A percentile compares a stretch with the other conserved stretches of the same genome.
These are phyloP conservation scores for Gloeopeniophorella convolvens DNA, from an alignment of 768 basidiomycete species.

Conservation along the genomic window DNA sequence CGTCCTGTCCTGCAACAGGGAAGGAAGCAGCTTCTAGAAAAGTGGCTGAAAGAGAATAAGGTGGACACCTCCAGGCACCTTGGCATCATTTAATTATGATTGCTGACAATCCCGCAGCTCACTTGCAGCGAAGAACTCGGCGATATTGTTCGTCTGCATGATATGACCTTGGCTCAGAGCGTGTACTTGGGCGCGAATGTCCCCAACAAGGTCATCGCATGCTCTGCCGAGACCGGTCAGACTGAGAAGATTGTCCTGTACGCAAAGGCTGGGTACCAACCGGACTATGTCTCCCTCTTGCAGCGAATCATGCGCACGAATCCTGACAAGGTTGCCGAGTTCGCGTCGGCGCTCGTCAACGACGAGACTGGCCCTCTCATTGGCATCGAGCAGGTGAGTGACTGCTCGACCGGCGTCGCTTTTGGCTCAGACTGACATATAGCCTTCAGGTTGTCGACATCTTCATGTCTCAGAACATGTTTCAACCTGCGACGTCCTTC, in stretches of 20 bases:
- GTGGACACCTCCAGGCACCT: too few species aligned
- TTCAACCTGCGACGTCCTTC: constrained; percentile 97
- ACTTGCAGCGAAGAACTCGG: constrained; percentile 98
- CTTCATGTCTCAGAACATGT: constrained; percentile 99
- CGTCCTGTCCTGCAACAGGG: constrained; percentile 93
- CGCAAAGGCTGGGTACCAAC: constrained; percentile 86
- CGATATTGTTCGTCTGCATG: constrained; percentile 87
- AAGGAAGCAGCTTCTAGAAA: constrained; percentile 95
- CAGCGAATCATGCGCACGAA: constrained; percentile 95
- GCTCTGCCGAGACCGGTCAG: constrained; percentile 97
- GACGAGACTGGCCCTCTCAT: constrained; percentile 91
- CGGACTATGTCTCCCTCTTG: constrained; percentile 85
- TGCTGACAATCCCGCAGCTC: constrained; percentile 45
- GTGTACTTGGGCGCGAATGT: constrained; percentile 96
- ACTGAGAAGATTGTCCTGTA: constrained; percentile 97
- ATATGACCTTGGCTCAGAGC: constrained; percentile 94
- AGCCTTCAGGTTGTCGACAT: constrained; percentile 93
- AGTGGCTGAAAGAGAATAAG: constrained; percentile 99
- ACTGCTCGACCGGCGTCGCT: neutral
- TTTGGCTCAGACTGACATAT: constrained; percentile 6
- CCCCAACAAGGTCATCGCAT: constrained; percentile 96
- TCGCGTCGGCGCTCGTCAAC: constrained; percentile 86
- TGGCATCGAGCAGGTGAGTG: constrained; percentile 77
- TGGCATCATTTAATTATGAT: too few species aligned
- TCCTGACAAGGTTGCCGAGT: constrained; percentile 96